These are phyloP conservation scores for Termitomyces sp. DNA, from an alignment of 768 basidiomycete genomes.

Conservation along the genomic window DNA sequence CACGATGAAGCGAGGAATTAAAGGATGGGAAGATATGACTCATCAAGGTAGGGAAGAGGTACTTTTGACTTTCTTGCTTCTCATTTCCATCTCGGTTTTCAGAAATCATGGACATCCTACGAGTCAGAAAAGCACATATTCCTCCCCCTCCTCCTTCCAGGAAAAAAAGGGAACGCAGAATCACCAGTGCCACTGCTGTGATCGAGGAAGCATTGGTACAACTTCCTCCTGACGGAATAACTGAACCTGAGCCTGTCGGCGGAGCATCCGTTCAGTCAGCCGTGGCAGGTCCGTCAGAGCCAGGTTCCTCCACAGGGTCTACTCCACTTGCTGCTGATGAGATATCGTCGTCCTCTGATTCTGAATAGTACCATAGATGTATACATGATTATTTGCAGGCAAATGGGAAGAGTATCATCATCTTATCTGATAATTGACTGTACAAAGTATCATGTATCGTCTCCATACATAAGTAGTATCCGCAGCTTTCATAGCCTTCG, in stretches of 20 bases:
- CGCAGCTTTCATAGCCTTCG: background rate
- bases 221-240: background rate
- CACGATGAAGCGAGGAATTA: slow-evolving; percentile 72
- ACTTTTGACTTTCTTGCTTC: background rate
- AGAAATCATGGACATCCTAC: slow-evolving; percentile 83
- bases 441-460: no score
- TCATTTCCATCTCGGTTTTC: slow-evolving; percentile 6
- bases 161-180: slow-evolving; percentile 42
- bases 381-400: background rate
- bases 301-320: slow-evolving; percentile 27
- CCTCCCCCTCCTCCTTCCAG: slow-evolving; percentile 26
- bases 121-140: slow-evolving; percentile 64
- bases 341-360: slow-evolving; percentile 14
- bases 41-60: slow-evolving; percentile 51
- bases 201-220: slow-evolving; percentile 26
- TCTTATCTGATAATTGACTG: background rate
- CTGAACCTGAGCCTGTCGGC: background rate
- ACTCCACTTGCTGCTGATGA: slow-evolving; percentile 18
- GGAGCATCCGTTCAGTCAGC: background rate
- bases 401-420: no score
- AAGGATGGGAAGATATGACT: slow-evolving; percentile 76
- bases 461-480: no score
- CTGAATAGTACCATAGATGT: slow-evolving; percentile 1
- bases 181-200: slow-evolving; percentile 47
- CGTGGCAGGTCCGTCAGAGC: slow-evolving; percentile 19